phyloP scores from a whole-genome alignment of 331 rosid species.

The Malus hybrid region DNA sequence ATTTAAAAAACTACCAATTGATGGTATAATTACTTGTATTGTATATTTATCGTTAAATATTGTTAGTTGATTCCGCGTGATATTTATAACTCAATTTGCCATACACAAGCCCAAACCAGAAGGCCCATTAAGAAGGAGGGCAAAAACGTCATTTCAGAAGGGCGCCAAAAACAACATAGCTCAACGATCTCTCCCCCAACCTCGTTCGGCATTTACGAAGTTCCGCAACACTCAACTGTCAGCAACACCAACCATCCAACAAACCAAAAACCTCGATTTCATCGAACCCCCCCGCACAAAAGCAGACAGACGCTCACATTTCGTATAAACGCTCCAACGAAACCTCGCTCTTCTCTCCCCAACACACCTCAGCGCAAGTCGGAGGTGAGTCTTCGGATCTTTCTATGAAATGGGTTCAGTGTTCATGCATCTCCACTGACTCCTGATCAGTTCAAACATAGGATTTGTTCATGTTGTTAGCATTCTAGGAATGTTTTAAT shows the following conservation, averaged over 20 bases:
- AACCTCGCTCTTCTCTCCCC: conserved; percentile 1
- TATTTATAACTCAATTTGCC: no score
- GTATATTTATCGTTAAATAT: no score
- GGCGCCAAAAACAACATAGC: conserved; percentile 14
- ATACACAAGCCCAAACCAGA: not conserved
- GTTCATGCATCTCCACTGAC: not conserved
- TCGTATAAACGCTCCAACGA: not conserved
- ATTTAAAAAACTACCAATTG: not conserved
- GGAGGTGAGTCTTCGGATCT: conserved; percentile 14
- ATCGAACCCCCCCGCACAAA: conserved; percentile 16
- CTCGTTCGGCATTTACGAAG: conserved; percentile 24
- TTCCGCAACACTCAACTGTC: not conserved
- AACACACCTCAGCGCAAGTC: not conserved
- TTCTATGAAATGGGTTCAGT: not conserved
- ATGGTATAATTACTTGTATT: no score
- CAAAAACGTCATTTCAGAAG: not conserved
- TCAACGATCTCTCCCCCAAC: not conserved
- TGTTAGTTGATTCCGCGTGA: no score
- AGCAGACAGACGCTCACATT: not conserved
- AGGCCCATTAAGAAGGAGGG: not conserved
- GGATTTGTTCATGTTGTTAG: not conserved
- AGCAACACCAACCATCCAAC: conserved; percentile 15
- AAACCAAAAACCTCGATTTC: conserved; percentile 21
- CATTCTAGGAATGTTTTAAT: not conserved
- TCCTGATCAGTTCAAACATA: not conserved